Evolutionary conservation across 441 rosid species (phyloP).

Genomic region (Corymbia calophylla): DNA sequence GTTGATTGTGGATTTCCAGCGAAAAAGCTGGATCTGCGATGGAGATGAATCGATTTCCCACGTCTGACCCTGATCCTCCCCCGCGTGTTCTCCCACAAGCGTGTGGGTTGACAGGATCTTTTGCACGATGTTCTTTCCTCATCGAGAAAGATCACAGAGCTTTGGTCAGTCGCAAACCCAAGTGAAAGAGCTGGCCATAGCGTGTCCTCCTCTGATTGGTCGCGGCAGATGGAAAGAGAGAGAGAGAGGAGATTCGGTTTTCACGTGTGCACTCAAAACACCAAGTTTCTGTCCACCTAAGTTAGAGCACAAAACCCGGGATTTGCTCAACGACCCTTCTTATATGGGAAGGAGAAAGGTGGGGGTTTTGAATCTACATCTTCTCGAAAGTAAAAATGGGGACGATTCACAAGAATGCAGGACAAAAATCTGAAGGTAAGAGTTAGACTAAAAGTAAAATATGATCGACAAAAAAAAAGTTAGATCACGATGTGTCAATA

Average conservation of each 20-base stretch:
- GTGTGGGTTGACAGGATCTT: background rate
- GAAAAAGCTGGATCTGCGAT: background rate
- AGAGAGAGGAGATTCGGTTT: background rate
- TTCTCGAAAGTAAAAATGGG: too few relatives aligned
- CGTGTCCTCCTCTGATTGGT: background rate
- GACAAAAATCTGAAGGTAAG: too few relatives aligned
- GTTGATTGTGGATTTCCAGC: background rate
- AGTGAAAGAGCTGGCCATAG: background rate
- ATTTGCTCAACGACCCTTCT: too few relatives aligned
- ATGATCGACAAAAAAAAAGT: too few relatives aligned
- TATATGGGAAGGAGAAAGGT: too few relatives aligned
- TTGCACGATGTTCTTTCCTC: background rate
- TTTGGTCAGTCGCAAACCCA: background rate
- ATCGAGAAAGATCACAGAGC: background rate
- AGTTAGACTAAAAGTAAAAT: too few relatives aligned
- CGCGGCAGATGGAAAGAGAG: background rate
- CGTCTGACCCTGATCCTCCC: background rate
- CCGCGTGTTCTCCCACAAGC: background rate
- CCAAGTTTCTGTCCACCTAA: background rate
- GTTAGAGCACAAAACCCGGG: too few relatives aligned
- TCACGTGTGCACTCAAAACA: background rate
- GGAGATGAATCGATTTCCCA: background rate
- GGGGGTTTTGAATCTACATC: too few relatives aligned
- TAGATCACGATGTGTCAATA: too few relatives aligned
- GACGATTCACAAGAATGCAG: too few relatives aligned